Evolutionary conservation across 202 grass and related monocot genomes (phyloP), one percentile per base, ranked within the genome.

Genomic region (Brachypodium distachyon): DNA sequence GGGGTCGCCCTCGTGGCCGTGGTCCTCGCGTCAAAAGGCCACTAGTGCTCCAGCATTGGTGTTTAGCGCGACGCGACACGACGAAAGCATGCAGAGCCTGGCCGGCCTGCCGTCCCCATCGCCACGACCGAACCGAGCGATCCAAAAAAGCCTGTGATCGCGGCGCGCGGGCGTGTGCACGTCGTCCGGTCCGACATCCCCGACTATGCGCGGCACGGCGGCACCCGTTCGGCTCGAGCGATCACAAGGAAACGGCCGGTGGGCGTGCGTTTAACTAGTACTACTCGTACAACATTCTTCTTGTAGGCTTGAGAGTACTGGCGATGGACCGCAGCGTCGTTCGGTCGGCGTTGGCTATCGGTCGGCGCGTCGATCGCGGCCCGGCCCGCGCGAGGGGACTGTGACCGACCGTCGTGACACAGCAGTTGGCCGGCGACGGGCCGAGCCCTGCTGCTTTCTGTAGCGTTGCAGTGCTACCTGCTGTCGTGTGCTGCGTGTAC

Each of bases 21-120:
- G 85, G 76, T 88, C 89, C 87, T 60, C 14, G 57, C 83, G 78
- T 87, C 81, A 62, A n/a, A n/a, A 73, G 81, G 39, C 19, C 84
- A 72, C 73, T 27, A 50, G 81, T 62, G 47, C 65, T 81, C 80
- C 72, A 51, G 72, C 58, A 84, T 14, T 70, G 32, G 27, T 55
- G 50, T 82, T 49, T 62, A 29, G 63, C 28, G 12, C 2, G 31
- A 77, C 19, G 26, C 40, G 64, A 31, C 29, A 1, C 27, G 61
- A 61, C 50, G 31, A 29, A 72, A 46, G 55, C 67, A 22, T 57
- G 57, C 47, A 73, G n/a, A n/a, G 41, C 40, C 64, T 58, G 64
- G 40, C 64, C 5, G 12, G n/a, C 34, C 4, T 39, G 34, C 36
- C 36, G 40, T 67, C 40, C 40, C 25, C 40, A 42, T 67, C 64